Evolutionary conservation across 225 moss, liverwort and hornwort genomes (phyloP), one percentile per base, ranked within the genome.

Genomic region (Bryum argenteum): DNA sequence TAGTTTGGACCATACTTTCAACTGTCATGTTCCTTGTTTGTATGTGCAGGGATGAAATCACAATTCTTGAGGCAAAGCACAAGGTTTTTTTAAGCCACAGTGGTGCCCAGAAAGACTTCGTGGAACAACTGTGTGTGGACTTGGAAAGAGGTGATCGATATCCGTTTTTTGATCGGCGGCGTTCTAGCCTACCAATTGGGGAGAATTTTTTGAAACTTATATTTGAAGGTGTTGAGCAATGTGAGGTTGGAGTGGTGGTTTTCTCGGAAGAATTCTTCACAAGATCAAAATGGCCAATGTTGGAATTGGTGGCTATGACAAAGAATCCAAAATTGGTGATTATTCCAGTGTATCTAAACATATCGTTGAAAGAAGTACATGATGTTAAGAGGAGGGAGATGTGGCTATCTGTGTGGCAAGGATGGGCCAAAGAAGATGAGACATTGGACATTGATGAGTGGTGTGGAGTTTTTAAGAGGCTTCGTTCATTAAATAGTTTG

Each of bases 211-310:
- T 65, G 15, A 57, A 9, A 17, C 59, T 71, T 24, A 71, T 78
- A 18, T 59, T 77, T 41, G 13, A 65, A 59, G 71, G 58, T 38
- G 65, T 65, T 13, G 39, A 77, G 24, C 71, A 66, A n/a, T 78
- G 78, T 53, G n/a, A 71, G 28, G 71, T 72, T 40, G 65, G 65
- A 13, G 65, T 65, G 58, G 71, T 71, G 51, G 41, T 78, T 6
- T 26, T 72, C 0, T 71, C 71, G 2, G 41, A 61, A 9, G 78
- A 72, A 12, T 78, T 65, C 19, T 71, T 78, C 18, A 65, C 26
- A n/a, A 28, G 28, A 28, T 71, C 71, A n/a, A 58, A 72, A n/a
- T 78, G 78, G 78, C 71, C 78, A 17, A 66, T 66, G 78, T 59
- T 71, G 63, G 78, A 78, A 38, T 41, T 78, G 66, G 65, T 66